Conservation (phyloP, 2,329 filamentous ascomycete species). For the Paecilomyces niveus region DNA sequence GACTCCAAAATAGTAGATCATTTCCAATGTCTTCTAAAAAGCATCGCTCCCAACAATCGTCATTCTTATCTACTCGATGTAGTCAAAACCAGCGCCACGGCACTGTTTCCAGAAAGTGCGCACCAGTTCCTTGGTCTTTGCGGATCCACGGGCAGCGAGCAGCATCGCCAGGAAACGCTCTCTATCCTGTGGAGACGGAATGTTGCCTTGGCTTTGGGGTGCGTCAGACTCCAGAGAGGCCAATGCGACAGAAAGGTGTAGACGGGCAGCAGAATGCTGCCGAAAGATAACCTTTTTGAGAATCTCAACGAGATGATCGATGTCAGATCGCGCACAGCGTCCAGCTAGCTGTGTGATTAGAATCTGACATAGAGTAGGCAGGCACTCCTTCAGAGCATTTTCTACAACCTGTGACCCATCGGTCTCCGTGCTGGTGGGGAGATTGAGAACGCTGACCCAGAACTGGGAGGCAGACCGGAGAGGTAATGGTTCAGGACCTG, state of each 20-base stretch:
- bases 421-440: slow-evolving; percentile 16
- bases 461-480: slow-evolving; percentile 40
- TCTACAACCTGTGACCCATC: slow-evolving; percentile 18
- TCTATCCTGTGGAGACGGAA: slow-evolving; percentile 27
- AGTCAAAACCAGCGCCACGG: slow-evolving; percentile 35
- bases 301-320: slow-evolving; percentile 34
- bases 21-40: background rate
- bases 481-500: slow-evolving; percentile 37
- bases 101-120: slow-evolving; percentile 39
- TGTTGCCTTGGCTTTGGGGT: slow-evolving; percentile 10
- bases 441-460: slow-evolving; percentile 33
- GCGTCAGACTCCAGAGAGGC: slow-evolving; percentile 18
- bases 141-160: slow-evolving; percentile 29
- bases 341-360: slow-evolving; percentile 36
- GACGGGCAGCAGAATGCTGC: slow-evolving; percentile 32
- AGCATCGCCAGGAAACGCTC: slow-evolving; percentile 36
- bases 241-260: slow-evolving; percentile 29
- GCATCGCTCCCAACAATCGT: background rate
- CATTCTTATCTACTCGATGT: slow-evolving; percentile 14
- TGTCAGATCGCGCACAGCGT: slow-evolving; percentile 38
- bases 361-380: slow-evolving; percentile 31
- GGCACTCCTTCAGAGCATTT: slow-evolving; percentile 25
- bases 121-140: slow-evolving; percentile 32
- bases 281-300: slow-evolving; percentile 36
- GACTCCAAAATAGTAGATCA: background rate